Percentiles rank a stretch among this genome's conserved stretches.
Conservation (phyloP, 306 rosid species). For the Clitoria ternatea region DNA sequence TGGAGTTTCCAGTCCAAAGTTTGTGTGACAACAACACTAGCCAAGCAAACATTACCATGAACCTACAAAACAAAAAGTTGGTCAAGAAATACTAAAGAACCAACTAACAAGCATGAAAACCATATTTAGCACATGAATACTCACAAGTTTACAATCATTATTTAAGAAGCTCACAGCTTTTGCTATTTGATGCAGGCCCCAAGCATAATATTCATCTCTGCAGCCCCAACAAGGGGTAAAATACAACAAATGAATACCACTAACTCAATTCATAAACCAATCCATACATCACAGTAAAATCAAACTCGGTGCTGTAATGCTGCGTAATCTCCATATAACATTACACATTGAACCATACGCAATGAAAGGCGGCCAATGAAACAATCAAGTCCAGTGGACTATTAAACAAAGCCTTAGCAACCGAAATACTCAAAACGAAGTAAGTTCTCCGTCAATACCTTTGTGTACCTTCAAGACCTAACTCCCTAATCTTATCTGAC, state of each 20-base stretch:
- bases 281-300: background rate
- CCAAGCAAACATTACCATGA: conserved; percentile 92
- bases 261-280: conserved; percentile 4
- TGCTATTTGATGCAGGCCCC: conserved; percentile 92
- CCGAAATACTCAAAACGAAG: conserved; percentile 4
- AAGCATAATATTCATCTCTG: conserved; percentile 97
- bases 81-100: conserved; percentile 19
- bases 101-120: background rate
- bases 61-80: conserved; percentile 49
- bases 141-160: conserved; percentile 95
- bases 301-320: background rate
- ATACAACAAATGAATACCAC: background rate
- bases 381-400: background rate
- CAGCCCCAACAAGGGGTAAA: conserved; percentile 11
- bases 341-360: background rate
- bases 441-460: conserved; percentile 45
- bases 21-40: conserved; percentile 94
- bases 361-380: background rate
- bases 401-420: background rate
- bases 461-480: conserved; percentile 82
- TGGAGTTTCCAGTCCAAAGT: conserved; percentile 99
- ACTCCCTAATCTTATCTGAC: conserved; percentile 79
- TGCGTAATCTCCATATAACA: background rate
- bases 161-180: conserved; percentile 99
- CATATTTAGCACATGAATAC: conserved; percentile 28